A percentile compares a stretch with the other conserved stretches of the same genome.
Conservation (phyloP, 2,329 filamentous ascomycete genomes). For the Fusarium sp. region DNA sequence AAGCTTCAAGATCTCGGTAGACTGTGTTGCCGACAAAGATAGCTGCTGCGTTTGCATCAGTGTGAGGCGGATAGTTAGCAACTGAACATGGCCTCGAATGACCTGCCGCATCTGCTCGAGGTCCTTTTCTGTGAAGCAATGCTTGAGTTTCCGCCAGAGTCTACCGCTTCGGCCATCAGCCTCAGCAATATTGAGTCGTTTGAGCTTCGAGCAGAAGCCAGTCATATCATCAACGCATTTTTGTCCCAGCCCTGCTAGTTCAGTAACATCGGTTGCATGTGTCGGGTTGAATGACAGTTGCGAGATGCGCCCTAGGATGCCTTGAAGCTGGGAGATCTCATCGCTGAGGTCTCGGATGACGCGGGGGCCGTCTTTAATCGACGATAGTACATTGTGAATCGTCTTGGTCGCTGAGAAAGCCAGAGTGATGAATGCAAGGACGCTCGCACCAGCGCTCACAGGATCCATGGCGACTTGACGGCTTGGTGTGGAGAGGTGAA, state of each 20-base stretch:
- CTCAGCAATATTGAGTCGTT: rapidly evolving
- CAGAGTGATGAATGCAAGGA: neutral
- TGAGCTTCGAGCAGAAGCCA: rapidly evolving
- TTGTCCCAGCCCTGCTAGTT: rapidly evolving
- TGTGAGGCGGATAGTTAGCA: neutral
- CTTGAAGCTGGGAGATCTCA: neutral
- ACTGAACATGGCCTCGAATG: rapidly evolving
- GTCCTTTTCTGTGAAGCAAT: neutral
- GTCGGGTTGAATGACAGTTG: rapidly evolving
- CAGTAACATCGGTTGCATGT: neutral
- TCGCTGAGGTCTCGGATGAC: rapidly evolving
- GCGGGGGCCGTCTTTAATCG: constrained; percentile 6
- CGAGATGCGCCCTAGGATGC: rapidly evolving
- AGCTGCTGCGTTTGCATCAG: neutral
- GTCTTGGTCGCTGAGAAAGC: neutral
- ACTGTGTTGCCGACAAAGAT: neutral
- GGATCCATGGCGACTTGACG: neutral
- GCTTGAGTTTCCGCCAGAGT: neutral
- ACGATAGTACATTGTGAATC: neutral
- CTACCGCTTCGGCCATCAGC: neutral
- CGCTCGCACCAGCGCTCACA: constrained; percentile 4
- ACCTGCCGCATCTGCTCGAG: neutral
- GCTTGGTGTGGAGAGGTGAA: too few relatives aligned
- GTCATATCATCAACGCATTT: neutral
- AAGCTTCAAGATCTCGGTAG: neutral